Evolutionary conservation across 805 yeast genomes (phyloP).

Genomic region (Wickerhamomyces queroliae): DNA sequence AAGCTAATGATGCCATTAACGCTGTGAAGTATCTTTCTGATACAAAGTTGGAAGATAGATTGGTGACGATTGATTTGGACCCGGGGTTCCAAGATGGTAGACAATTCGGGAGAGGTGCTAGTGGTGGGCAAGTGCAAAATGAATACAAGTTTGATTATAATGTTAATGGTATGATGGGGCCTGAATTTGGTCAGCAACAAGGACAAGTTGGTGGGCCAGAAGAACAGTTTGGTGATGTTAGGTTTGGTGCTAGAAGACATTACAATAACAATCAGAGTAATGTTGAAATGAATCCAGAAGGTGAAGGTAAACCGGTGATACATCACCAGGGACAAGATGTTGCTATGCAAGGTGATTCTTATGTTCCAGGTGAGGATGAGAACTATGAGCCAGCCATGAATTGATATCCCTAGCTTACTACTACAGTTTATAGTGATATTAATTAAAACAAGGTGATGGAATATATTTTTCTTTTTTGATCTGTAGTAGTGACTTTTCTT

Average conservation of each 20-base stretch:
- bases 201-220: neutral
- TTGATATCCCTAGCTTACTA: conserved; percentile 1
- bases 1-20: conserved; percentile 66
- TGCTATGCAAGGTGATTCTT: conserved; percentile 16
- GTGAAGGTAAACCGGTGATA: too few species aligned
- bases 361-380: conserved; percentile 16
- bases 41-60: conserved; percentile 79
- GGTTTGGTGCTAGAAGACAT: conserved; percentile 27
- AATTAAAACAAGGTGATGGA: too few species aligned
- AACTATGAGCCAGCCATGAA: neutral
- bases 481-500: too few species aligned
- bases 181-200: too few species aligned
- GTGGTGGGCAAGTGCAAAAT: conserved; percentile 88
- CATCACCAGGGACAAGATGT: too few species aligned
- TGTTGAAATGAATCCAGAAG: too few species aligned
- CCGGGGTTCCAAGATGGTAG: conserved; percentile 96
- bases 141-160: conserved; percentile 50
- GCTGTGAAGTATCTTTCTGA: conserved; percentile 79
- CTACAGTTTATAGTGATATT: too few species aligned
- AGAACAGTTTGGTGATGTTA: conserved; percentile 10
- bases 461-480: too few species aligned
- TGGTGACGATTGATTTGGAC: conserved; percentile 83
- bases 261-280: too few species aligned
- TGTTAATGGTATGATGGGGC: conserved; percentile 31
- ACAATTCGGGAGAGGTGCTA: conserved; percentile 89